Evolutionary conservation across 768 basidiomycete genomes (phyloP), one percentile per base, ranked within the genome.

Genomic region (Panus rudis): DNA sequence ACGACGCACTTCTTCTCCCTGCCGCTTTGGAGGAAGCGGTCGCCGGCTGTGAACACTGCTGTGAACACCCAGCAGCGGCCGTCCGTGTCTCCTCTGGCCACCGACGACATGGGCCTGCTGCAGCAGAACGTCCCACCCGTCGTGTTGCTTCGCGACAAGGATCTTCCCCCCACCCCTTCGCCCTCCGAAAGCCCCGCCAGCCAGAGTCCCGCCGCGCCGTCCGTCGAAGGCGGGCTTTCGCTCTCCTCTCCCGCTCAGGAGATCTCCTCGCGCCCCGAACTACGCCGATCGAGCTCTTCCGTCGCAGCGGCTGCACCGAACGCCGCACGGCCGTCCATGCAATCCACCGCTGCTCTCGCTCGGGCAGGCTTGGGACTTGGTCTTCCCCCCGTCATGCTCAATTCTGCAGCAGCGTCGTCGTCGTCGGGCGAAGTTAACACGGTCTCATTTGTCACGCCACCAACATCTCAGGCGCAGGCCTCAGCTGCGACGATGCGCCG

Each of bases 1-100:
- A 66, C 74, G 11, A 72, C 76, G 19, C 78, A 78, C 60, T 78
- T 84, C 62, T 78, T 85, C 60, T 79, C 82, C 19, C 61, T 81
- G 20, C 78, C 81, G 13, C 67, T 71, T 47, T 83, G 81, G 81
- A 74, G 68, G 54, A 80, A 74, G 52, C 79, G 73, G 47, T 64
- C 61, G 22, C 55, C 62, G 24, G 57, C 63, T 37, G n/a, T n/a
- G n/a, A n/a, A n/a, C n/a, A n/a, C n/a, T n/a, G n/a, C n/a, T n/a
- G n/a, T n/a, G n/a, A n/a, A n/a, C n/a, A n/a, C n/a, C n/a, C n/a
- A n/a, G n/a, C n/a, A n/a, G n/a, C n/a, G n/a, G n/a, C n/a, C n/a
- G n/a, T n/a, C n/a, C n/a, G 50, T 57, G 17, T 54, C 66, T 19
- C 54, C 52, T 23, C 49, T 63, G 26, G 50, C 62, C 16, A 48